phyloP scores from a whole-genome alignment of 1,139 yeast species.

The Arxiozyma slooffiae region DNA sequence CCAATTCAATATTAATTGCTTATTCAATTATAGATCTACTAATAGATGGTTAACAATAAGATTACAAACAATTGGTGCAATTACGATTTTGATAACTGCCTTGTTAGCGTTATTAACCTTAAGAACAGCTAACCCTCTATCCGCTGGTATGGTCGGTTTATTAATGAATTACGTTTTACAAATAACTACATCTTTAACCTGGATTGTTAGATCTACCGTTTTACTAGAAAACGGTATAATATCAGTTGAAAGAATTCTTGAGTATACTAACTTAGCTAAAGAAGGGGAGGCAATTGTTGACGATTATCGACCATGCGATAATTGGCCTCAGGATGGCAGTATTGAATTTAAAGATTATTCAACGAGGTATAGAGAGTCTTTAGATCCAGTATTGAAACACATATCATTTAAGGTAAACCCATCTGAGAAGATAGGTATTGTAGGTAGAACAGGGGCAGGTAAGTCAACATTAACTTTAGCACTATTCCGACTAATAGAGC shows the following conservation, averaged over 20 bases:
- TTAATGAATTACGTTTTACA: constrained; percentile 63
- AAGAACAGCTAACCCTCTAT: constrained; percentile 39
- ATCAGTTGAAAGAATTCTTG: constrained; percentile 66
- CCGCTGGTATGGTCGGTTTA: constrained; percentile 65
- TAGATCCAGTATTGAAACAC: constrained; percentile 49
- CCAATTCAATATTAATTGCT: constrained; percentile 53
- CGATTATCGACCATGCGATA: constrained; percentile 28
- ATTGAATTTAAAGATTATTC: constrained; percentile 51
- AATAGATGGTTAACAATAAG: constrained; percentile 70
- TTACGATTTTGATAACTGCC: constrained; percentile 53
- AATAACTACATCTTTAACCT: constrained; percentile 49
- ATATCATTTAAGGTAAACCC: constrained; percentile 45
- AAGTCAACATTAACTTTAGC: constrained; percentile 65
- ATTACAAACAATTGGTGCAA: constrained; percentile 57
- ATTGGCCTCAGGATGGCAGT: constrained; percentile 57
- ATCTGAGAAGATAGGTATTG: constrained; percentile 66
- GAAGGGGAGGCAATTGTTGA: constrained; percentile 43
- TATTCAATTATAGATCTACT: constrained; percentile 45
- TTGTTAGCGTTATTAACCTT: constrained; percentile 46
- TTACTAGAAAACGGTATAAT: constrained; percentile 69
- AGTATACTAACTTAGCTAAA: constrained; percentile 52
- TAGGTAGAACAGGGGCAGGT: constrained; percentile 84
- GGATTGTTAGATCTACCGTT: constrained; percentile 58
- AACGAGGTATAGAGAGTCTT: constrained; percentile 51
- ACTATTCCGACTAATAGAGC: constrained; percentile 63